Percentiles rank a stretch among this genome's conserved stretches.
phyloP scores from a whole-genome alignment of 2,329 filamentous ascomycete species.

The Alternaria infectoria region DNA sequence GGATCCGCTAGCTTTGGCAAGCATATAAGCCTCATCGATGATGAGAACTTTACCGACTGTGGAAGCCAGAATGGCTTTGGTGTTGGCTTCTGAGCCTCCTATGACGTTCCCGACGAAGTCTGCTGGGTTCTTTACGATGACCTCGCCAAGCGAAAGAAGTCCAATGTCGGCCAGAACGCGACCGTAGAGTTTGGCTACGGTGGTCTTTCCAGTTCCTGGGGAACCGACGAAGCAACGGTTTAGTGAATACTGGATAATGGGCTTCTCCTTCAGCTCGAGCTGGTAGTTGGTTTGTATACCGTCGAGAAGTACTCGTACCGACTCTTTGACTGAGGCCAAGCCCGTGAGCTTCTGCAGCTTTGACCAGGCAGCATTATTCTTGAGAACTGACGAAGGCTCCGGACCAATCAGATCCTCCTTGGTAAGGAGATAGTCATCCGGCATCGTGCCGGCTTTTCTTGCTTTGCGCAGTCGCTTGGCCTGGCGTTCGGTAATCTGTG shows the following conservation, averaged over 20 bases:
- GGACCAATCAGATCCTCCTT: conserved; percentile 76
- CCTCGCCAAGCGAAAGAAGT: conserved; percentile 71
- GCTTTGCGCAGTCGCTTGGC: conserved; percentile 60
- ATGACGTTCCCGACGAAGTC: conserved; percentile 72
- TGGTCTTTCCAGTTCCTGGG: conserved; percentile 63
- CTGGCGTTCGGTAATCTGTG: conserved; percentile 64
- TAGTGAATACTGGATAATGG: conserved; percentile 64
- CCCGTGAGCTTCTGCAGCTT: conserved; percentile 66
- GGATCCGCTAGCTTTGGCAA: conserved; percentile 55
- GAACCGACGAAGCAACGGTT: conserved; percentile 74
- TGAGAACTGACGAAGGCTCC: conserved; percentile 63
- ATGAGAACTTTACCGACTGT: conserved; percentile 76
- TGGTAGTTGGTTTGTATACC: conserved; percentile 68
- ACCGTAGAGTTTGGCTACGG: conserved; percentile 74
- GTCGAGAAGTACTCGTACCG: conserved; percentile 65
- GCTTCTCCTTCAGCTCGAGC: conserved; percentile 68
- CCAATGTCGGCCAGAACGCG: conserved; percentile 72
- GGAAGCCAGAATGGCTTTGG: conserved; percentile 72
- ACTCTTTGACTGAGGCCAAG: conserved; percentile 66
- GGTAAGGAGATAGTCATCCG: conserved; percentile 66
- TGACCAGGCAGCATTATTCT: conserved; percentile 62
- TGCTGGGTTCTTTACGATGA: conserved; percentile 73
- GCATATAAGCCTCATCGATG: conserved; percentile 79
- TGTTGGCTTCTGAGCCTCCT: conserved; percentile 72
- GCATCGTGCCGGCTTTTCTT: conserved; percentile 47